Evolutionary conservation across 1,284 basidiomycete genomes (phyloP).

Genomic region (Trichosporon sp.): DNA sequence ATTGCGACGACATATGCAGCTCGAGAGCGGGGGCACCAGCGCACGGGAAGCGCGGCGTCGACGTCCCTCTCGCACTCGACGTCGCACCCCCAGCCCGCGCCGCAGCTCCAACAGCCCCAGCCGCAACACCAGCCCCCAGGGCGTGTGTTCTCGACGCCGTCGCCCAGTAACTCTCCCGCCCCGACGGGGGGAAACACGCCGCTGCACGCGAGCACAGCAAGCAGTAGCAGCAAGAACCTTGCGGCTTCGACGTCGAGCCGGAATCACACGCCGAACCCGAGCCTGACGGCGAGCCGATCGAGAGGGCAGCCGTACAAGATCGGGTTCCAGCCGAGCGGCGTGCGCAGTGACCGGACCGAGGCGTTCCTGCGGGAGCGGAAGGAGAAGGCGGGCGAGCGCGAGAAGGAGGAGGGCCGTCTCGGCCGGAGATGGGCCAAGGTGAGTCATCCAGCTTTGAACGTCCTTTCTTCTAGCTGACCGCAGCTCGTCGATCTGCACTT

Average conservation of each 20-base stretch:
- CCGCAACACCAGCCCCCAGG: neutral
- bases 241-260: neutral
- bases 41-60: neutral
- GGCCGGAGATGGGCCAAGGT: conserved; percentile 75
- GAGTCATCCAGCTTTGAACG: conserved; percentile 11
- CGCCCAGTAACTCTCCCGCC: neutral
- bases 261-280: neutral
- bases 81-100: neutral
- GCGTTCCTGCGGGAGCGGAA: conserved; percentile 65
- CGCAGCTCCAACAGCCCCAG: neutral
- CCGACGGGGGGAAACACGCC: neutral
- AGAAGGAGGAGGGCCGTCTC: conserved; percentile 72
- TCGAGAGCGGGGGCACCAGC: neutral
- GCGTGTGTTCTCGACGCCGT: neutral
- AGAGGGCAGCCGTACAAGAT: conserved; percentile 61
- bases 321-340: conserved; percentile 75
- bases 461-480: neutral
- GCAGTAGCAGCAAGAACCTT: neutral
- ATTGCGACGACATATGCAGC: neutral
- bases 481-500: conserved; percentile 75
- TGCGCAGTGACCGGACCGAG: conserved; percentile 66
- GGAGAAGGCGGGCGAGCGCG: conserved; percentile 57
- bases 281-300: neutral
- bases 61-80: neutral
- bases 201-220: neutral